phyloP scores from a whole-genome alignment of 225 moss, liverwort and hornwort genomes.

The Antitrichia curtipendula region DNA sequence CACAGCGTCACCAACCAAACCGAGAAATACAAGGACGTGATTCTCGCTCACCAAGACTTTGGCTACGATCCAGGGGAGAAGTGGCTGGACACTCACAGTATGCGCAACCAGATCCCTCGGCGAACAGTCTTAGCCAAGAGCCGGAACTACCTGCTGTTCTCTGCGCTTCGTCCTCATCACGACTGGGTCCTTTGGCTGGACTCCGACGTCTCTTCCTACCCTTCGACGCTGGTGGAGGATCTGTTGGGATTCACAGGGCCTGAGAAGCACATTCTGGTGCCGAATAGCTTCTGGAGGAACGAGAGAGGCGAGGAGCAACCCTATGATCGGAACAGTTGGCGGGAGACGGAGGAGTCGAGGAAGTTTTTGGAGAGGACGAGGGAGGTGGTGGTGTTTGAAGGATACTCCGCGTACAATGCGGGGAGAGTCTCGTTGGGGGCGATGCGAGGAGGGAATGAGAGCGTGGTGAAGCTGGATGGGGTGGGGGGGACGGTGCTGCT shows the following conservation, averaged over 20 bases:
- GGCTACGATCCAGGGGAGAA: background rate
- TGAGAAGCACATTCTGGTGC: constrained; percentile 9
- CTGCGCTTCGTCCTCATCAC: constrained; percentile 17
- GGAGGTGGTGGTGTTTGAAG: constrained; percentile 29
- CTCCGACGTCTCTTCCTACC: constrained; percentile 14
- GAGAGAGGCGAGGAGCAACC: constrained; percentile 1
- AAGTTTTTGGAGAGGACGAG: background rate
- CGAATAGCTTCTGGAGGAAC: constrained; percentile 24
- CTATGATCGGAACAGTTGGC: constrained; percentile 23
- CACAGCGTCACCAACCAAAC: background rate
- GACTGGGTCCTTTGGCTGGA: constrained; percentile 34
- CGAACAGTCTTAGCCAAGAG: constrained; percentile 21
- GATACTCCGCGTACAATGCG: constrained; percentile 15
- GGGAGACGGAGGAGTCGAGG: background rate
- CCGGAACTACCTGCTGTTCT: constrained; percentile 13
- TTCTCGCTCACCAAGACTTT: constrained; percentile 1
- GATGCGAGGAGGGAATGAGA: constrained; percentile 11
- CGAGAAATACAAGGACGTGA: constrained; percentile 10
- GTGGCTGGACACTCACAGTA: constrained; percentile 6
- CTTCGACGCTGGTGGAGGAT: constrained; percentile 1
- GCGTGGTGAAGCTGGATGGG: constrained; percentile 24
- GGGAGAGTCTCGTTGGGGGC: constrained; percentile 5
- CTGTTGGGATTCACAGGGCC: constrained; percentile 1
- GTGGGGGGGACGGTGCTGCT: constrained; percentile 27
- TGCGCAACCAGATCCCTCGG: constrained; percentile 15